These are phyloP conservation scores for Dysphania ambrosioides DNA, from an alignment of 148 eudicot species.

Conservation along the genomic window DNA sequence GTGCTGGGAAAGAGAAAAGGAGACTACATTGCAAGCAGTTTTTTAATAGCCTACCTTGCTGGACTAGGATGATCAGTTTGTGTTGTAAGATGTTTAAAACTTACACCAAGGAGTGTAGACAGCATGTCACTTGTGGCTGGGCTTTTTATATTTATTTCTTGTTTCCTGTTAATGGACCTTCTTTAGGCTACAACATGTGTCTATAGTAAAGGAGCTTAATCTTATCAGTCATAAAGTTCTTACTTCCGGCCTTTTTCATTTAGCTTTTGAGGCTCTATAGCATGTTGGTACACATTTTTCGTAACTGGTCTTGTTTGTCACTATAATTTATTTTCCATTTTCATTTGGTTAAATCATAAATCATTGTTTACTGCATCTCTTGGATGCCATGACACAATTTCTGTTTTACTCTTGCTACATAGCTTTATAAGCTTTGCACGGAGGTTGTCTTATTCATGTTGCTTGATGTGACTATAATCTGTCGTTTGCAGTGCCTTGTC, in stretches of 20 bases:
- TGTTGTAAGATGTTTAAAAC: background rate
- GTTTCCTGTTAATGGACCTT: background rate
- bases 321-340: background rate
- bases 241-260: background rate
- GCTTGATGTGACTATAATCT: background rate
- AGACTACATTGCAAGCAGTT: background rate
- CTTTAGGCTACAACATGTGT: background rate
- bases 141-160: background rate
- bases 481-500: background rate
- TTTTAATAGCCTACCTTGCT: background rate
- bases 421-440: background rate
- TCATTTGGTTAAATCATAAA: background rate
- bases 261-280: background rate
- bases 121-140: background rate
- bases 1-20: background rate
- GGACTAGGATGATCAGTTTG: background rate
- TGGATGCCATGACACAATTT: background rate
- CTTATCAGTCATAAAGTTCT: background rate
- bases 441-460: background rate
- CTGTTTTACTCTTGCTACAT: background rate
- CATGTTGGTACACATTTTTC: background rate
- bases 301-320: background rate
- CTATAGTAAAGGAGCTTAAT: background rate
- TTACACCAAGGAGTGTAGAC: background rate
- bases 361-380: background rate